Percentiles rank a stretch among this genome's conserved stretches.
phyloP scores from a whole-genome alignment of 1,139 yeast species.

The Wickerhamomyces sp. region DNA sequence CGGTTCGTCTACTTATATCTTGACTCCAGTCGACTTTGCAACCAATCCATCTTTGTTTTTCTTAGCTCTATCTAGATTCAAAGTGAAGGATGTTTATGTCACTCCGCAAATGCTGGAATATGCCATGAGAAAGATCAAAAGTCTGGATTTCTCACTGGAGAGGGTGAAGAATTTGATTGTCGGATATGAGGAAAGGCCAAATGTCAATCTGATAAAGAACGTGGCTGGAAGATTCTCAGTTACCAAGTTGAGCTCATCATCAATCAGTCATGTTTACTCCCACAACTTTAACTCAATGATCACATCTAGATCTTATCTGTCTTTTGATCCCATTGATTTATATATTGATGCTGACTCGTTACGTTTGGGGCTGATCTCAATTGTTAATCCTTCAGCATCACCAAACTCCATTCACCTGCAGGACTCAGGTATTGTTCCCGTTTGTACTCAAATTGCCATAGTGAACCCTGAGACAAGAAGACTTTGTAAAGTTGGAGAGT shows the following conservation, averaged over 20 bases:
- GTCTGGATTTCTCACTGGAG: constrained; percentile 55
- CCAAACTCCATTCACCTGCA: constrained; percentile 73
- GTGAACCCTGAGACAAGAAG: constrained; percentile 88
- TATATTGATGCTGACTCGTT: constrained; percentile 85
- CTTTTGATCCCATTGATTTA: constrained; percentile 82
- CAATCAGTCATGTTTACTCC: constrained; percentile 73
- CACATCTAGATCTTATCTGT: constrained; percentile 80
- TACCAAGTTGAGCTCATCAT: constrained; percentile 61
- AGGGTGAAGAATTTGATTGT: constrained; percentile 80
- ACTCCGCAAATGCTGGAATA: constrained; percentile 82
- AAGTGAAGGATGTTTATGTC: constrained; percentile 81
- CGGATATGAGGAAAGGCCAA: constrained; percentile 73
- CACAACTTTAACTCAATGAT: constrained; percentile 81
- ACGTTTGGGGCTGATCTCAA: constrained; percentile 79
- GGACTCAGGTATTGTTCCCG: constrained; percentile 96
- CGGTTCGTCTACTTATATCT: constrained; percentile 80
- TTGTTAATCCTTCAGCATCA: constrained; percentile 68
- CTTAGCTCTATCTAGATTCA: constrained; percentile 66
- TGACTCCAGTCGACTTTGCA: constrained; percentile 76
- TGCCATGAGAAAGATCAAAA: constrained; percentile 59
- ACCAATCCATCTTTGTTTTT: constrained; percentile 72
- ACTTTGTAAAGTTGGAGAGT: constrained; percentile 86
- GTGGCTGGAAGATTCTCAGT: constrained; percentile 61
- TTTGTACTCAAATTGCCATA: constrained; percentile 87
- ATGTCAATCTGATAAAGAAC: constrained; percentile 51